Base-by-base conservation (phyloP, 2,329 filamentous ascomycete genomes). In the Calonectria crousiana region DNA sequence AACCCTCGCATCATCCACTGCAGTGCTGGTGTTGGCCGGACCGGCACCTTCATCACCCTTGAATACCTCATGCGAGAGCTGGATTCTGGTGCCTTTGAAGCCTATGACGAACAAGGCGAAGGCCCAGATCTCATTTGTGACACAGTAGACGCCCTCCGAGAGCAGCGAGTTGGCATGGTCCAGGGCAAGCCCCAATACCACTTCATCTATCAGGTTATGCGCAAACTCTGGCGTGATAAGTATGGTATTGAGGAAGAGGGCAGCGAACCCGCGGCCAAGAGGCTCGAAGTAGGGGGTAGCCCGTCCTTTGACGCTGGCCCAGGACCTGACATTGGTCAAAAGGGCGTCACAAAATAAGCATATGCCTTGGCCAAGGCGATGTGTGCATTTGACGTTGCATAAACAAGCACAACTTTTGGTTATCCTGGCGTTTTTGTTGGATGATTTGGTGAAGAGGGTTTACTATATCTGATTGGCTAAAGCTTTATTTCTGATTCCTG, bases 91-190 rank as follows among this genome's bases (percentile, higher is more conserved):
- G 89, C 92, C 28, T 85, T 98, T 65, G 87, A 90, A 75, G 82
- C 86, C 30, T 86, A 85, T 73, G 85, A 88, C 69, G 78, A 80
- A 20, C 75, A 78, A 16, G 65, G 66, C n/a, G 77, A 82, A 62
- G 77, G 77, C 16, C 76, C 77, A 0, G 96, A 98, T 80, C 90
- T 93, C 3, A 90, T 99, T 51, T 94, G 92, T 77, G 89, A 94
- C 23, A 94, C 94, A 0, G 96, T 99, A 69, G 93, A 98, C 79
- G 86, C 87, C 74, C 89, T 99, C 70, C 91, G 97, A 56, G 92
- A 96, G 84, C 97, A 99, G 87, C 91, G 97, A 23, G 94, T 95
- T 87, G 95, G 93, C 85, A 99, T 99, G 97, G 97, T 99, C 6
- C 97, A 98, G 85, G 93, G 94, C 58, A 94, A 96, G 79, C 84